These are phyloP conservation scores for Symbiodinium pilosum DNA, from an alignment of 73 alveolate species.

Conservation along the genomic window DNA sequence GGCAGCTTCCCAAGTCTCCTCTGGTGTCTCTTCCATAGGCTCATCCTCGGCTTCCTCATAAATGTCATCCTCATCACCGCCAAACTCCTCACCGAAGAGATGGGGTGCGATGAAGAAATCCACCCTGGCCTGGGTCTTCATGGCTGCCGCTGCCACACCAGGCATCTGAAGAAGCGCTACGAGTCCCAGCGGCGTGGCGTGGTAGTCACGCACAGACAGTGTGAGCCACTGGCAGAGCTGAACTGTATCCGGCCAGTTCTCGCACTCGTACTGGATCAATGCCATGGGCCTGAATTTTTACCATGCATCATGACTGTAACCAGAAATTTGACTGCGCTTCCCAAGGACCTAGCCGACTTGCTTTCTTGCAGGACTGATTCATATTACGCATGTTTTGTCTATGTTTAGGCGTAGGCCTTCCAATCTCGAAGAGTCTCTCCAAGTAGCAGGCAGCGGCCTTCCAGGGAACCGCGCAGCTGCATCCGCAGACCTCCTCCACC, in stretches of 20 bases:
- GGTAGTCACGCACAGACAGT: slow-evolving; percentile 81
- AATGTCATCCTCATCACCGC: not conserved
- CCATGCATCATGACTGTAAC: too few relatives aligned
- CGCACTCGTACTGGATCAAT: slow-evolving; percentile 44
- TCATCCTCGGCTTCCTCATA: slow-evolving; percentile 23
- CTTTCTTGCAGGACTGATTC: too few relatives aligned
- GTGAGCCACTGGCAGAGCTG: slow-evolving; percentile 88
- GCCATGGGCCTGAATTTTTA: too few relatives aligned
- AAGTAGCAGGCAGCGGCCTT: slow-evolving; percentile 90
- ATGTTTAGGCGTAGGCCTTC: not conserved
- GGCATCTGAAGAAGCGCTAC: slow-evolving; percentile 81
- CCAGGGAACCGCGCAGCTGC: slow-evolving; percentile 94
- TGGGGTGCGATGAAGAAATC: slow-evolving; percentile 84
- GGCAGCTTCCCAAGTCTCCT: slow-evolving; percentile 42
- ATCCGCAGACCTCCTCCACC: slow-evolving; percentile 88
- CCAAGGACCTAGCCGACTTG: too few relatives aligned
- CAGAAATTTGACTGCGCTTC: too few relatives aligned
- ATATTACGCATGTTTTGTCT: too few relatives aligned
- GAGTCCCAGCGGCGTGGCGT: slow-evolving; percentile 80
- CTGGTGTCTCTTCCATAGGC: slow-evolving; percentile 24
- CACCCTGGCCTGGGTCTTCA: slow-evolving; percentile 66
- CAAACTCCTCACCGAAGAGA: slow-evolving; percentile 42
- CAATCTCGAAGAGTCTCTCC: slow-evolving; percentile 57
- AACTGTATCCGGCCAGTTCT: slow-evolving; percentile 72
- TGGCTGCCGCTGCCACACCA: slow-evolving; percentile 37